Percentiles rank a stretch among this genome's conserved stretches.
These are phyloP conservation scores for Nigrograna mackinnonii DNA, from an alignment of 2,329 filamentous ascomycete species.

Conservation along the genomic window DNA sequence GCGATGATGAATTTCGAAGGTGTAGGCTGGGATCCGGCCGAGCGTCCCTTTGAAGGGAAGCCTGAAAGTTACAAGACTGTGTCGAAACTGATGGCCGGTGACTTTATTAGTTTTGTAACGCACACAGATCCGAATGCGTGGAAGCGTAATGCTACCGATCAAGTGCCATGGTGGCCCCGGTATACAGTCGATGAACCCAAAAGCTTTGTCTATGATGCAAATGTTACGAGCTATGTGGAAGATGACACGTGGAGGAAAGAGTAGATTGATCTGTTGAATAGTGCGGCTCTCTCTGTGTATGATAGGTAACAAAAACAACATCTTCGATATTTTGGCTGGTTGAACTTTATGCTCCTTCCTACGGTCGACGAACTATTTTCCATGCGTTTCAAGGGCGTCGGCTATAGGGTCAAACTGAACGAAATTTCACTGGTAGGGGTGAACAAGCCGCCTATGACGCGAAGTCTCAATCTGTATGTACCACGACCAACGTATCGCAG, in stretches of 20 bases:
- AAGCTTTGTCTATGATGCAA: slow-evolving; percentile 49
- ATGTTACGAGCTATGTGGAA: slow-evolving; percentile 34
- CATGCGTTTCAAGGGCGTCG: too few species aligned
- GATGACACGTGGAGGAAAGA: slow-evolving; percentile 44
- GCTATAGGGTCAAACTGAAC: too few species aligned
- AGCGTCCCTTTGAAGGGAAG: neutral
- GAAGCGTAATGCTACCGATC: neutral
- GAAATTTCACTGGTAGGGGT: too few species aligned
- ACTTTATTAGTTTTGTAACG: slow-evolving; percentile 45
- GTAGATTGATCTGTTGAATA: slow-evolving; percentile 45
- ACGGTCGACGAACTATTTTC: too few species aligned
- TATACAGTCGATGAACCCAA: slow-evolving; percentile 22
- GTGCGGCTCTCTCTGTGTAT: too few species aligned
- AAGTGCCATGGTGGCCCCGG: slow-evolving; percentile 10
- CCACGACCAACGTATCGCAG: too few species aligned
- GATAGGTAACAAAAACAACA: too few species aligned
- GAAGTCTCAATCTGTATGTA: too few species aligned
- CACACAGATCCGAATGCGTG: slow-evolving; percentile 35
- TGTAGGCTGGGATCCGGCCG: neutral
- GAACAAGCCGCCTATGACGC: too few species aligned
- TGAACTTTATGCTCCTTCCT: too few species aligned
- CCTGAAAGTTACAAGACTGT: slow-evolving; percentile 13
- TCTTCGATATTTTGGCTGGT: too few species aligned
- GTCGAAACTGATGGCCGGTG: slow-evolving; percentile 40
- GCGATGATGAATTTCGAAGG: slow-evolving; percentile 1